These are phyloP conservation scores for Rhinocladiella mackenziei DNA, from an alignment of 2,329 filamentous ascomycete genomes.

Conservation along the genomic window DNA sequence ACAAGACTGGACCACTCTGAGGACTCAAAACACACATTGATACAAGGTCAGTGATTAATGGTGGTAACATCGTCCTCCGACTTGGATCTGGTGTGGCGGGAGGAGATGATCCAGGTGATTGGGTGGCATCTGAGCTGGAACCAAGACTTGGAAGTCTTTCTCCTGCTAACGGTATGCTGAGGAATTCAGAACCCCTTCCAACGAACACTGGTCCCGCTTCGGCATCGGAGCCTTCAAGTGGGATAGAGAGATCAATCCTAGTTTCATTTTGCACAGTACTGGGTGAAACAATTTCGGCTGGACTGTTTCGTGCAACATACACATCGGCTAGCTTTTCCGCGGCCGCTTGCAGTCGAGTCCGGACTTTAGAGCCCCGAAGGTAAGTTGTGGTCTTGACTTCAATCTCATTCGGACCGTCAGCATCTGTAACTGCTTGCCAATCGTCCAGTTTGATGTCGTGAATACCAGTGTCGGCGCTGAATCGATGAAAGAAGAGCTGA, in stretches of 20 bases:
- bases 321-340: constrained; percentile 21
- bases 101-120: constrained; percentile 8
- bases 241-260: constrained; percentile 4
- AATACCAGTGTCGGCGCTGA: constrained; percentile 26
- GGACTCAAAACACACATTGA: no score
- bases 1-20: no score
- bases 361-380: constrained; percentile 18
- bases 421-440: constrained; percentile 16
- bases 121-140: constrained; percentile 10
- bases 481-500: constrained; percentile 22
- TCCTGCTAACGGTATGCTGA: background rate
- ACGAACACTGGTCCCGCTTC: background rate
- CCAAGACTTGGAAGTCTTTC: constrained; percentile 11
- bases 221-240: background rate
- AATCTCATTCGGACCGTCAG: constrained; percentile 12
- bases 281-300: background rate
- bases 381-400: constrained; percentile 21
- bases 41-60: background rate
- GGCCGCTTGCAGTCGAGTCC: constrained; percentile 6
- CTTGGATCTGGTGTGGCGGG: constrained; percentile 9
- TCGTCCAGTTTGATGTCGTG: constrained; percentile 24
- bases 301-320: constrained; percentile 10
- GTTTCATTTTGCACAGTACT: background rate
- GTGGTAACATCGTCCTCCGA: background rate
- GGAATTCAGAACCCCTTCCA: constrained; percentile 1